phyloP scores from a whole-genome alignment of 2,329 filamentous ascomycete species.

The Pseudogymnoascus sp. region DNA sequence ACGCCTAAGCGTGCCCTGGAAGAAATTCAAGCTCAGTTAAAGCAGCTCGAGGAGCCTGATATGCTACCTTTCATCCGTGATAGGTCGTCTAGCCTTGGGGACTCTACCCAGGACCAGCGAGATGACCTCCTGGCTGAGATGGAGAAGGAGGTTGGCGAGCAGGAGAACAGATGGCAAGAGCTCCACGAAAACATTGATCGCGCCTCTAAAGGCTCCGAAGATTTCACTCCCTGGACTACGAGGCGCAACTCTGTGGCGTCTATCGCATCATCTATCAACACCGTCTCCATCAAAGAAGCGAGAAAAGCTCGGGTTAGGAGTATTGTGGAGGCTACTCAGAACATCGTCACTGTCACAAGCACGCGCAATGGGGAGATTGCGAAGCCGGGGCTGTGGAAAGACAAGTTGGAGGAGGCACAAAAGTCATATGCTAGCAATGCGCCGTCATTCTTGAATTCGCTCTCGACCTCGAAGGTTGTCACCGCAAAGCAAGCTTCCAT shows the following conservation, averaged over 20 bases:
- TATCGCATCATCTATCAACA: neutral
- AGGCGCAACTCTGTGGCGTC: neutral
- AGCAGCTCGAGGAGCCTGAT: slow-evolving; percentile 24
- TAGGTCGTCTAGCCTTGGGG: slow-evolving; percentile 3
- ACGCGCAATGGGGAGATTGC: neutral
- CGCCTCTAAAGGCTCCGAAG: slow-evolving; percentile 17
- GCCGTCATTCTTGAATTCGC: neutral
- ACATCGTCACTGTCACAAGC: neutral
- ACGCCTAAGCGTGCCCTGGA: slow-evolving; percentile 23
- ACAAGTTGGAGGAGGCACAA: slow-evolving; percentile 3
- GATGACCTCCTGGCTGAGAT: slow-evolving; percentile 44
- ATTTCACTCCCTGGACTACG: neutral
- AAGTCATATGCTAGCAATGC: neutral
- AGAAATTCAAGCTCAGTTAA: slow-evolving; percentile 27
- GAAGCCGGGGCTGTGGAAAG: neutral
- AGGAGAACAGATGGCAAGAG: slow-evolving; percentile 52
- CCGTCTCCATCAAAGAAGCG: neutral
- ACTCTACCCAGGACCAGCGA: slow-evolving; percentile 8
- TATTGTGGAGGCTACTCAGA: neutral
- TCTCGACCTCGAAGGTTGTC: neutral
- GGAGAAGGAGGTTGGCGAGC: slow-evolving; percentile 52
- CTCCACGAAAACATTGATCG: slow-evolving; percentile 45
- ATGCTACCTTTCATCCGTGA: neutral
- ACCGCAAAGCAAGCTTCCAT: neutral
- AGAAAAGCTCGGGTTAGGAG: neutral